Evolutionary conservation across 768 basidiomycete genomes (phyloP).

Genomic region (Phaeotremella skinneri): DNA sequence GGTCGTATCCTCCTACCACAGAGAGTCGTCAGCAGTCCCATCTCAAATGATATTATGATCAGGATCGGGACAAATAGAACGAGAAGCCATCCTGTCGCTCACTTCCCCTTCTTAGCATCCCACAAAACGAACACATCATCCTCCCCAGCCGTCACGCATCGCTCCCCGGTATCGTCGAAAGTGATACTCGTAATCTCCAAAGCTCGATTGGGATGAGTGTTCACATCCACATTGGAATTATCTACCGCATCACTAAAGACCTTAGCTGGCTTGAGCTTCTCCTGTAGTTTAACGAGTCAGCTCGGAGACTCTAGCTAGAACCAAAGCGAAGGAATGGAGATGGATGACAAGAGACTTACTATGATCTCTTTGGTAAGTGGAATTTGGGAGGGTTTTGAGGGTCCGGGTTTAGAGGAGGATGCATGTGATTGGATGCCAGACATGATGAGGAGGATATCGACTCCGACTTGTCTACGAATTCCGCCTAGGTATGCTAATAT

Average conservation of each 20-base stretch:
- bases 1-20: conserved; percentile 63
- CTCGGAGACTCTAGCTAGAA: not conserved
- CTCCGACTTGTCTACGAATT: too few species aligned
- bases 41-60: not conserved
- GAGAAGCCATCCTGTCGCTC: conserved; percentile 55
- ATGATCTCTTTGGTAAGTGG: not conserved
- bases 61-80: not conserved
- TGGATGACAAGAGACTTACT: too few species aligned
- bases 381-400: not conserved
- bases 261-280: conserved; percentile 62
- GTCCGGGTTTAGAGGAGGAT: not conserved
- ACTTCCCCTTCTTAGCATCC: conserved; percentile 87
- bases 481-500: too few species aligned
- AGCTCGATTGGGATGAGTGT: conserved; percentile 23
- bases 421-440: not conserved
- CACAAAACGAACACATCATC: conserved; percentile 91
- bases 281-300: not conserved
- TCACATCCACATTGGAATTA: conserved; percentile 29
- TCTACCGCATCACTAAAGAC: conserved; percentile 80
- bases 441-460: conserved; percentile 1
- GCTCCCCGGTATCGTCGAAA: conserved; percentile 88
- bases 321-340: not conserved
- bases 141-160: conserved; percentile 78
- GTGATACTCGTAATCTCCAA: conserved; percentile 68
- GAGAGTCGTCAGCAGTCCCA: conserved; percentile 4